These are phyloP conservation scores for Suillus decipiens DNA, from an alignment of 768 basidiomycete genomes.

Conservation along the genomic window DNA sequence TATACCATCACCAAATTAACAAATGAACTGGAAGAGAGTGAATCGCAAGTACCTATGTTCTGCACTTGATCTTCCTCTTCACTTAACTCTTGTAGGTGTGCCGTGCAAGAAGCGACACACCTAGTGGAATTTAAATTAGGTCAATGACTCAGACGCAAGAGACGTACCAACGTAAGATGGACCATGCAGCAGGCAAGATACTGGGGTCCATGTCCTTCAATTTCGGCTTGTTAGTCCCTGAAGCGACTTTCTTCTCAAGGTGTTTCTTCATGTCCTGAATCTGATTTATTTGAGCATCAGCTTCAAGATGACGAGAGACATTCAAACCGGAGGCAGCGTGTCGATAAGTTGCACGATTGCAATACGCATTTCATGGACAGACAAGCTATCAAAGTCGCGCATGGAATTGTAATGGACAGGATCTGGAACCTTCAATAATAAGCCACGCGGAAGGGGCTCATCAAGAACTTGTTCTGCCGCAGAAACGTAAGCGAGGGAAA, in stretches of 20 bases:
- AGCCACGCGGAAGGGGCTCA: slow-evolving; percentile 60
- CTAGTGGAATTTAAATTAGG: slow-evolving; percentile 28
- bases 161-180: slow-evolving; percentile 58
- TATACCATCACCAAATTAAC: slow-evolving; percentile 17
- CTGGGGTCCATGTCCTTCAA: slow-evolving; percentile 50
- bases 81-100: slow-evolving; percentile 65
- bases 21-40: neutral
- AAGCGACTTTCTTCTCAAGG: slow-evolving; percentile 50
- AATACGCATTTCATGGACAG: slow-evolving; percentile 44
- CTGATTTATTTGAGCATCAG: slow-evolving; percentile 29
- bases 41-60: slow-evolving; percentile 46
- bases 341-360: slow-evolving; percentile 46
- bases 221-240: slow-evolving; percentile 54
- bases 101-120: slow-evolving; percentile 74
- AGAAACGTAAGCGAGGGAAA: slow-evolving; percentile 60
- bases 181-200: slow-evolving; percentile 64
- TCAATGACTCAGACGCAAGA: slow-evolving; percentile 3
- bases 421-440: slow-evolving; percentile 55
- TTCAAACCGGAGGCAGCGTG: slow-evolving; percentile 49
- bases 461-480: slow-evolving; percentile 55
- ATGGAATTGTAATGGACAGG: slow-evolving; percentile 21
- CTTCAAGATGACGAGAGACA: neutral
- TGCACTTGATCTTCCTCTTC: slow-evolving; percentile 54
- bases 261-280: slow-evolving; percentile 59
- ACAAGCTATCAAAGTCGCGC: slow-evolving; percentile 54